Base-by-base conservation (phyloP, 345 rosid genomes). In the Limnanthes douglasii region DNA sequence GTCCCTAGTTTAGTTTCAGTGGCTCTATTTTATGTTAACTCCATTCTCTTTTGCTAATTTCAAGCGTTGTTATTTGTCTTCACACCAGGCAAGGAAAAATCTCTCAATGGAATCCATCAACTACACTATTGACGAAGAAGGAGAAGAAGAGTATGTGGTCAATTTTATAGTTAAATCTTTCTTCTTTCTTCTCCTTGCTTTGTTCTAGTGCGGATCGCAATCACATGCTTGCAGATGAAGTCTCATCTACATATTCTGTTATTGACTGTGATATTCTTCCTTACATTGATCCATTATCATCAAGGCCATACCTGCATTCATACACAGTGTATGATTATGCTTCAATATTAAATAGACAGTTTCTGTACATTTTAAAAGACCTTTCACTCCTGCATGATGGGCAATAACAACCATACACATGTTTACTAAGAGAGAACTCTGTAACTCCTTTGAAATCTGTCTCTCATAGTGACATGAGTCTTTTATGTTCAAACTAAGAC, bases 41-140 rank as follows among this genome's bases (percentile, higher is more conserved):
- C n/a, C 6, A 26, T 26, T 2, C 8, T 26, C 30, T 12, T 2
- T 2, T 2, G 30, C 11, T 2, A 29, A 11, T 48, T 18, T 19
- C 14, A 31, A 3, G 8, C 21, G 25, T 49, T 45, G 25, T 43
- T 6, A 42, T 50, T 43, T 49, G 31, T 49, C 32, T 38, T 10
- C 42, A 34, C 18, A 56, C 45, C 70, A 90, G 98, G 94, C 63
- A 30, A 84, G 42, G 62, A 90, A 69, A 69, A 72, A 77, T 56
- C 82, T 70, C 22, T 65, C 96, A 17, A 62, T 72, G 92, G 94
- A 80, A 54, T 70, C 80, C 46, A 60, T 66, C 51, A 83, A 78
- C 59, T 61, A 20, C 33, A 31, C 61, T 29, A n/a, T 32, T 31
- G 80, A 72, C 25, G 57, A 53, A 46, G 83, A 75, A 44, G 66